A percentile compares a stretch with the other conserved stretches of the same genome.
Evolutionary conservation across 192 early-diverging fungal genomes (phyloP).

Genomic region (Entomortierella lignicola): DNA sequence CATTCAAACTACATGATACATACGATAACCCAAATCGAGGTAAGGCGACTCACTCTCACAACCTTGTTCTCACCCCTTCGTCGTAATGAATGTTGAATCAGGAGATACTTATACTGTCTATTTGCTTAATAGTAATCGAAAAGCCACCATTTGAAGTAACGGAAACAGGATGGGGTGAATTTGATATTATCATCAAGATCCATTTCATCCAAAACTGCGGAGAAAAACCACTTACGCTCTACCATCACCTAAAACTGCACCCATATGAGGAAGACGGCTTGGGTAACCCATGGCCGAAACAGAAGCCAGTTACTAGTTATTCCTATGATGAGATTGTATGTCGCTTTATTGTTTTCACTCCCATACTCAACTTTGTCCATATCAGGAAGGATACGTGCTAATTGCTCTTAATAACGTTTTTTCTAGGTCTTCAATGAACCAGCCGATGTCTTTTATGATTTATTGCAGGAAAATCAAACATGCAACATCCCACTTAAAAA

Average conservation of each 20-base stretch:
- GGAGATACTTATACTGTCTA: too few relatives aligned
- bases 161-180: slow-evolving; percentile 99
- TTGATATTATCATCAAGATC: slow-evolving; percentile 95
- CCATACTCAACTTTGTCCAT: too few relatives aligned
- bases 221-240: slow-evolving; percentile 84
- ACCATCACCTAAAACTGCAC: slow-evolving; percentile 93
- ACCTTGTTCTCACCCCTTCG: too few relatives aligned
- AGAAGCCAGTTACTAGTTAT: slow-evolving; percentile 78
- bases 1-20: slow-evolving; percentile 96
- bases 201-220: slow-evolving; percentile 81
- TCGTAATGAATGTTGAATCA: too few relatives aligned
- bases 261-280: slow-evolving; percentile 79
- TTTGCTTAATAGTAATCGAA: slow-evolving; percentile 69
- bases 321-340: slow-evolving; percentile 85
- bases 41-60: slow-evolving; percentile 43
- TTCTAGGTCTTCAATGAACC: slow-evolving; percentile 85
- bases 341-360: neutral
- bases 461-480: slow-evolving; percentile 62
- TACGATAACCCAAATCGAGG: slow-evolving; percentile 80
- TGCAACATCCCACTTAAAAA: slow-evolving; percentile 59
- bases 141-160: slow-evolving; percentile 90
- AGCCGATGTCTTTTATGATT: slow-evolving; percentile 76
- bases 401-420: neutral
- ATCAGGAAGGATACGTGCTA: neutral
- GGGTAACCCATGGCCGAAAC: slow-evolving; percentile 64